Percentiles rank a stretch among this genome's conserved stretches.
These are phyloP conservation scores for Beauveria pseudobassiana DNA, from an alignment of 2,329 filamentous ascomycete genomes.

Conservation along the genomic window DNA sequence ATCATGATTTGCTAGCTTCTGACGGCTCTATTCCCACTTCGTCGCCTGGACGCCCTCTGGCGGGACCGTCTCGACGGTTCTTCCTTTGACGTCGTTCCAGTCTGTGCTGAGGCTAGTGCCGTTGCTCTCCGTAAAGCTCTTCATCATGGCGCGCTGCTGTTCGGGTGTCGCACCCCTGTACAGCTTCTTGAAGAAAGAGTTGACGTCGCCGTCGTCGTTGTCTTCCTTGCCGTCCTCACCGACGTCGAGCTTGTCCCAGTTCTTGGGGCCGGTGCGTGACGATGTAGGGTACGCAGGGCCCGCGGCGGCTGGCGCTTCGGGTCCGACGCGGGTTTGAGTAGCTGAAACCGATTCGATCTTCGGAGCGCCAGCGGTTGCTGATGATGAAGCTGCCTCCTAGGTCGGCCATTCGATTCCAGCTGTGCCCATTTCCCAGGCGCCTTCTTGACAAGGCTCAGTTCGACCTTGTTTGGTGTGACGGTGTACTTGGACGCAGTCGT, in stretches of 20 bases:
- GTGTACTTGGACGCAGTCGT: slow-evolving; percentile 50
- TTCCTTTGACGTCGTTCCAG: slow-evolving; percentile 73
- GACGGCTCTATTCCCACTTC: slow-evolving; percentile 44
- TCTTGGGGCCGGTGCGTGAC: slow-evolving; percentile 71
- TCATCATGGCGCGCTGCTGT: slow-evolving; percentile 90
- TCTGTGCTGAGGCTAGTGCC: slow-evolving; percentile 89
- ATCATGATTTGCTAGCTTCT: background rate
- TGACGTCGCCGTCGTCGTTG: slow-evolving; percentile 55
- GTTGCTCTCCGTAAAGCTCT: slow-evolving; percentile 90
- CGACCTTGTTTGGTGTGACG: slow-evolving; percentile 72
- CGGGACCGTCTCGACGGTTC: slow-evolving; percentile 63
- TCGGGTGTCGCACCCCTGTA: slow-evolving; percentile 73
- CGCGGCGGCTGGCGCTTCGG: background rate
- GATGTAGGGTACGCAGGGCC: slow-evolving; percentile 74
- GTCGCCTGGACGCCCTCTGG: slow-evolving; percentile 73
- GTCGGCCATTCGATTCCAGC: slow-evolving; percentile 17
- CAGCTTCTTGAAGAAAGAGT: slow-evolving; percentile 83
- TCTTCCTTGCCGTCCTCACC: slow-evolving; percentile 43
- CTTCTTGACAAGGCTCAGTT: slow-evolving; percentile 65
- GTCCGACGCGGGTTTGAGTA: background rate
- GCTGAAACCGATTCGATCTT: slow-evolving; percentile 6
- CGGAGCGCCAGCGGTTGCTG: background rate
- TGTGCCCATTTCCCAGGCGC: slow-evolving; percentile 60
- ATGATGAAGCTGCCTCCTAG: background rate
- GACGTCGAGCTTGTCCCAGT: slow-evolving; percentile 76